phyloP scores from a whole-genome alignment of 768 basidiomycete genomes.

The Dendrothele bispora region DNA sequence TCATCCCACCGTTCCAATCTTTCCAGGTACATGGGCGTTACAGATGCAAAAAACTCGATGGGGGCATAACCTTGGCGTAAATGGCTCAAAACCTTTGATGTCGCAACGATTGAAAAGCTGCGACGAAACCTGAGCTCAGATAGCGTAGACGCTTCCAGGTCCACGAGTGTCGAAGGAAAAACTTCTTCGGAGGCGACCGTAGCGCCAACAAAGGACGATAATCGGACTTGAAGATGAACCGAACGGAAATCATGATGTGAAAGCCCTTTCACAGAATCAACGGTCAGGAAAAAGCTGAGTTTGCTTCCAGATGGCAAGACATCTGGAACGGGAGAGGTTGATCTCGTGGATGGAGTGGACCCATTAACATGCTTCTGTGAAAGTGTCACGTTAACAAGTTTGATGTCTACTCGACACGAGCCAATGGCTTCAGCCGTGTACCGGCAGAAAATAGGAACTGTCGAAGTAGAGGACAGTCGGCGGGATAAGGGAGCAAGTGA shows the following conservation, averaged over 20 bases:
- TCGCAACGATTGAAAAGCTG: constrained; percentile 75
- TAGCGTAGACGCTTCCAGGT: constrained; percentile 68
- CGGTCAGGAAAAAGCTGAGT: constrained; percentile 78
- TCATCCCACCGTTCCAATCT: constrained; percentile 94
- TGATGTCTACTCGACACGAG: constrained; percentile 86
- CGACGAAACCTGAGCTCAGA: constrained; percentile 85
- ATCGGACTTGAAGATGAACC: constrained; percentile 83
- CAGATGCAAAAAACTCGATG: constrained; percentile 87
- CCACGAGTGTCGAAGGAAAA: constrained; percentile 71
- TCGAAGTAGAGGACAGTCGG: constrained; percentile 69
- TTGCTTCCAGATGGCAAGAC: constrained; percentile 74
- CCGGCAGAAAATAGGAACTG: constrained; percentile 87
- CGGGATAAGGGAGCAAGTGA: constrained; percentile 82
- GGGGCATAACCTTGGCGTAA: constrained; percentile 78
- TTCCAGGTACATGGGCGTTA: constrained; percentile 81
- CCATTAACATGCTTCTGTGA: constrained; percentile 59
- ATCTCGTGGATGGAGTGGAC: constrained; percentile 67
- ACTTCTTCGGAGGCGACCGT: constrained; percentile 74
- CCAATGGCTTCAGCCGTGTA: constrained; percentile 96
- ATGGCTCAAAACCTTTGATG: constrained; percentile 70
- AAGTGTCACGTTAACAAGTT: constrained; percentile 69
- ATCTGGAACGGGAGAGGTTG: constrained; percentile 73
- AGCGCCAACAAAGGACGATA: constrained; percentile 84
- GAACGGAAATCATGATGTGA: constrained; percentile 87
- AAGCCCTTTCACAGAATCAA: constrained; percentile 88